Evolutionary conservation across 2,329 filamentous ascomycete genomes (phyloP).

Genomic region (Coniella lustricola): DNA sequence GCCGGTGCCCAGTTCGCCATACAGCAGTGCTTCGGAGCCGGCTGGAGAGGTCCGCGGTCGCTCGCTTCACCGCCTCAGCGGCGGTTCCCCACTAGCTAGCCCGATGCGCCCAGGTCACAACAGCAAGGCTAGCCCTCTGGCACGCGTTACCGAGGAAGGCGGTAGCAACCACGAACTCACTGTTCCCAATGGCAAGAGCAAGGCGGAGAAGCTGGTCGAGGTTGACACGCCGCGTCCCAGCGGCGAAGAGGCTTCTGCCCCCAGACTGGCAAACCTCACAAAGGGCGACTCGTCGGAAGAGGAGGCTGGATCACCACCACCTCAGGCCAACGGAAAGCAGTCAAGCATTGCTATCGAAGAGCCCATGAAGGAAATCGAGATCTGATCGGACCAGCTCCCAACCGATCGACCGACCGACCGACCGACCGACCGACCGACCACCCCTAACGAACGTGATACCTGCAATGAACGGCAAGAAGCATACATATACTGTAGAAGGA

Average conservation of each 20-base stretch:
- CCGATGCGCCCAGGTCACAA: conserved; percentile 55
- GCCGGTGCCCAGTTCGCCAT: conserved; percentile 49
- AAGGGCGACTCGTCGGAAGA: conserved; percentile 27
- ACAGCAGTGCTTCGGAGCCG: conserved; percentile 56
- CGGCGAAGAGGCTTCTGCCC: conserved; percentile 31
- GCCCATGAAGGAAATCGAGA: conserved; percentile 56
- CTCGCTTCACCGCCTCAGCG: conserved; percentile 62
- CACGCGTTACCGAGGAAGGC: conserved; percentile 66
- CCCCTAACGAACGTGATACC: conserved; percentile 21
- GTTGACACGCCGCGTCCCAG: conserved; percentile 47
- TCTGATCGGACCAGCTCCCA: conserved; percentile 39
- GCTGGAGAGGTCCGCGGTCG: conserved; percentile 59
- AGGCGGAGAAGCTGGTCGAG: conserved; percentile 46
- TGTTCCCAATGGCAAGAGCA: conserved; percentile 31
- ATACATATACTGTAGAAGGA: conserved; percentile 15
- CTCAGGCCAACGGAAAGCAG: conserved; percentile 38
- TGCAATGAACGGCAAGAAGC: conserved; percentile 16
- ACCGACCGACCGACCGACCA: too few species aligned
- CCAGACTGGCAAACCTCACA: conserved; percentile 28
- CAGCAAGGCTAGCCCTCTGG: conserved; percentile 64
- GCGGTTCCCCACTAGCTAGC: conserved; percentile 55
- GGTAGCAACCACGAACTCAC: conserved; percentile 29
- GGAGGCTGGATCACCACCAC: conserved; percentile 25
- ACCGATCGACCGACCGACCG: too few species aligned
- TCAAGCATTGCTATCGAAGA: conserved; percentile 37